Evolutionary conservation across 441 rosid species (phyloP).

Genomic region (Mallotus repandus): DNA sequence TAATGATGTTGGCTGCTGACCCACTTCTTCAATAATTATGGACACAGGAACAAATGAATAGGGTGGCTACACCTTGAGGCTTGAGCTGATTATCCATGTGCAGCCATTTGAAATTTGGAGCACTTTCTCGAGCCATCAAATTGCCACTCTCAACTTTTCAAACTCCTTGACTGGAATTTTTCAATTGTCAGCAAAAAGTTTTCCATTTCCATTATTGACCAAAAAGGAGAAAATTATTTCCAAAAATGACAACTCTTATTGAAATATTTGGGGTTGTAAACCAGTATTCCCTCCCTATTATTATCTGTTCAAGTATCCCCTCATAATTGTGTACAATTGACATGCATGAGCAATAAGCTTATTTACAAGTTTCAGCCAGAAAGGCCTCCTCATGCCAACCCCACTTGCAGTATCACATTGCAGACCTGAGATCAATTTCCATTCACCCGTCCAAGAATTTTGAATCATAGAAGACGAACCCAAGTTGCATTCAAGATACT

Average conservation of each 20-base stretch:
- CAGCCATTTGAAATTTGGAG: no score
- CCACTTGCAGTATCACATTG: neutral
- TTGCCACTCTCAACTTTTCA: neutral
- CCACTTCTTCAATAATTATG: no score
- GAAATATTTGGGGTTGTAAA: no score
- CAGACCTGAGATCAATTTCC: neutral
- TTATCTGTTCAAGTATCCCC: no score
- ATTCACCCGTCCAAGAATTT: neutral
- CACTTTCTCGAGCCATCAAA: neutral
- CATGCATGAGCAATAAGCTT: neutral
- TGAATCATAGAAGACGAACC: neutral
- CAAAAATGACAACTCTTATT: neutral
- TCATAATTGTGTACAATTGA: neutral
- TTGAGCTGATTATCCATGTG: no score
- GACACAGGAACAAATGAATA: no score
- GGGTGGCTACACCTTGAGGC: no score
- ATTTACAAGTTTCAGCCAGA: conserved; percentile 6
- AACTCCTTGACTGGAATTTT: neutral
- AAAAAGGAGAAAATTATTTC: no score
- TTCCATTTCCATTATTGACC: neutral
- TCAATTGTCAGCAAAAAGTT: neutral
- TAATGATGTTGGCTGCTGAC: no score
- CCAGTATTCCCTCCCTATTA: no score
- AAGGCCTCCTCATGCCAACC: neutral
- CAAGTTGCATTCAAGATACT: neutral